Evolutionary conservation across 2,329 filamentous ascomycete genomes (phyloP), one percentile per base, ranked within the genome.

Genomic region (Hypomyces rosellus): DNA sequence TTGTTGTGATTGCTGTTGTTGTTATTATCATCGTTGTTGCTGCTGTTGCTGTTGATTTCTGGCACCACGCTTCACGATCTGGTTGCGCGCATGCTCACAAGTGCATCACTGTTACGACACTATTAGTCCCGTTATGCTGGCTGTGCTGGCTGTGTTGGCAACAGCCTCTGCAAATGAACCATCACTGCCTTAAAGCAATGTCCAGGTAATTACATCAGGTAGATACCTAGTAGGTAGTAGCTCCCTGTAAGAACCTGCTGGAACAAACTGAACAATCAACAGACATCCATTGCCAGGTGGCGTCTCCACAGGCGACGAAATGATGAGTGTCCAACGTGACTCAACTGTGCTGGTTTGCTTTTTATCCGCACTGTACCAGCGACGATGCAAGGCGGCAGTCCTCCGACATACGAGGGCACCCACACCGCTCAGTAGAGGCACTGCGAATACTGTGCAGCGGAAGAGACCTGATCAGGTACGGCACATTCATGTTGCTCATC

Each of bases 291-390:
- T 33, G 50, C 50, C 50, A 52, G 50, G 50, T 52, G 50, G 48
- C 49, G 55, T 51, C 55, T 52, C 56, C 56, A 54, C 52, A 42
- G 40, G 43, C 53, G 39, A 56, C 49, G 52, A 58, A 53, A 58
- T 56, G 56, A 58, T 49, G 50, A 51, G 40, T 34, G 39, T 41
- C 50, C 50, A 54, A 43, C 56, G 56, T 58, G 56, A 55, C 56
- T 45, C 20, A n/a, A 46, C 54, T 30, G 56, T 57, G 47, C 13
- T n/a, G 14, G 13, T 5, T 20, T 16, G 20, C 3, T 9, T 4
- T 16, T 3, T 3, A 4, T n/a, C 20, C 20, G 33, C 34, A 55
- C 53, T 39, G 42, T 43, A 33, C 34, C 20, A 11, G 2, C 18
- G 40, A 16, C 18, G 20, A 25, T 42, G 40, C 40, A 22, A 25